phyloP scores from a whole-genome alignment of 345 rosid genomes.

The Boechera retrofracta region DNA sequence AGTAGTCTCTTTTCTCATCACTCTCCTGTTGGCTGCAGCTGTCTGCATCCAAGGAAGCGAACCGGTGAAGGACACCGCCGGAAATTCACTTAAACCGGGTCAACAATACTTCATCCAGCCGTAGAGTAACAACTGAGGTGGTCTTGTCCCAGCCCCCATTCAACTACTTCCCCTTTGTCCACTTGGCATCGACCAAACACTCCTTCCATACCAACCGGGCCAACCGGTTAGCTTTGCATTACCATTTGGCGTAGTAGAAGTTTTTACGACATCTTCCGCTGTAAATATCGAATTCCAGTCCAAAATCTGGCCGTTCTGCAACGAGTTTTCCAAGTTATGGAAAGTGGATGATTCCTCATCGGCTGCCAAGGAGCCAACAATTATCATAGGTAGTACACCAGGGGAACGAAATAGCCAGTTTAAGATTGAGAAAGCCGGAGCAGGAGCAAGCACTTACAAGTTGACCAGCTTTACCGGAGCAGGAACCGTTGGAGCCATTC shows the following conservation, averaged over 20 bases:
- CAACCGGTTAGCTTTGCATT: neutral
- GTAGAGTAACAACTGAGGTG: neutral
- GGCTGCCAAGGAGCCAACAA: neutral
- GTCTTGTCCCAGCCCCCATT: neutral
- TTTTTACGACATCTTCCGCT: neutral
- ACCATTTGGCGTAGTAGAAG: neutral
- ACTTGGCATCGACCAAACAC: neutral
- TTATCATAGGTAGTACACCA: neutral
- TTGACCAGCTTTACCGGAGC: neutral
- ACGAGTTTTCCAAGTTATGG: neutral
- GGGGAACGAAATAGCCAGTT: neutral
- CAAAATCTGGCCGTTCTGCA: neutral
- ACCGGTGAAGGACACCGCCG: neutral
- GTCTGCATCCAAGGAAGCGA: neutral
- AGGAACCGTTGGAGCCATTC: neutral
- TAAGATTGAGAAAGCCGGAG: neutral
- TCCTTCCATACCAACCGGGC: neutral
- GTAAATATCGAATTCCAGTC: neutral
- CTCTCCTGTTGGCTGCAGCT: constrained; percentile 1
- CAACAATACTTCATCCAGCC: constrained; percentile 4
- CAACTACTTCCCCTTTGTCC: neutral
- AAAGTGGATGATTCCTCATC: neutral
- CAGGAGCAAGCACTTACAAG: neutral
- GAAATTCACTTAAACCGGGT: neutral
- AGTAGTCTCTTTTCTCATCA: neutral